These are phyloP conservation scores for Tylopilus intermedius DNA, from an alignment of 768 basidiomycete genomes.

Conservation along the genomic window DNA sequence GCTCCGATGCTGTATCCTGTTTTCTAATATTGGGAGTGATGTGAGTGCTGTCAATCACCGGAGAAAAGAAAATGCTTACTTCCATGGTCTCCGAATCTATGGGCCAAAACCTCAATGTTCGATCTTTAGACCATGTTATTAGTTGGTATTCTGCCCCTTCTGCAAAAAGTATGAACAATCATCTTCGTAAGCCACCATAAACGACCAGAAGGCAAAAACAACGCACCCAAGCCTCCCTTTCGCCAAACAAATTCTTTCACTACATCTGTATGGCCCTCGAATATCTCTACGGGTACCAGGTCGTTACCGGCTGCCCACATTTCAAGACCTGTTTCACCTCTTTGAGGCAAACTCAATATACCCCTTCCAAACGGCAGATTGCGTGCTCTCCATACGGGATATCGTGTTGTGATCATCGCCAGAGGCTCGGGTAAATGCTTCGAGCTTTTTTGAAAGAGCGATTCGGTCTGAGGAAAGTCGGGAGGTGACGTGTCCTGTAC, in stretches of 20 bases:
- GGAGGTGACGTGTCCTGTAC: conserved; percentile 21
- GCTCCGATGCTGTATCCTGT: conserved; percentile 41
- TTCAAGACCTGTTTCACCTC: conserved; percentile 78
- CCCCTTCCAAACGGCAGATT: conserved; percentile 90
- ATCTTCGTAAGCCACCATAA: background rate
- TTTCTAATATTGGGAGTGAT: conserved; percentile 34
- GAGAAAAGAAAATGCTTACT: conserved; percentile 34
- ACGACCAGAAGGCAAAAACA: background rate
- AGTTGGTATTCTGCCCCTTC: conserved; percentile 56
- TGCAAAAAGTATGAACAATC: conserved; percentile 8
- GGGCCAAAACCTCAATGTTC: conserved; percentile 89
- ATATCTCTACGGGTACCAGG: conserved; percentile 55
- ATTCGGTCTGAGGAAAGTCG: conserved; percentile 11
- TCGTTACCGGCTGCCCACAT: conserved; percentile 56
- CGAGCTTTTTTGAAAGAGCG: conserved; percentile 7
- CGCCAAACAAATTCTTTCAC: conserved; percentile 99
- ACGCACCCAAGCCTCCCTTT: conserved; percentile 51
- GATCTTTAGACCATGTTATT: conserved; percentile 85
- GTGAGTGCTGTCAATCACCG: conserved; percentile 8
- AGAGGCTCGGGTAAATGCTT: conserved; percentile 34
- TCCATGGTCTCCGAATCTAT: conserved; percentile 66
- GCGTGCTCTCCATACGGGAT: conserved; percentile 94
- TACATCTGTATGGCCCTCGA: conserved; percentile 87
- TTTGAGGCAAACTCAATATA: conserved; percentile 80
- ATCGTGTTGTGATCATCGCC: conserved; percentile 60